phyloP scores from a whole-genome alignment of 805 yeast genomes.

The Nakazawaea ishiwadae region DNA sequence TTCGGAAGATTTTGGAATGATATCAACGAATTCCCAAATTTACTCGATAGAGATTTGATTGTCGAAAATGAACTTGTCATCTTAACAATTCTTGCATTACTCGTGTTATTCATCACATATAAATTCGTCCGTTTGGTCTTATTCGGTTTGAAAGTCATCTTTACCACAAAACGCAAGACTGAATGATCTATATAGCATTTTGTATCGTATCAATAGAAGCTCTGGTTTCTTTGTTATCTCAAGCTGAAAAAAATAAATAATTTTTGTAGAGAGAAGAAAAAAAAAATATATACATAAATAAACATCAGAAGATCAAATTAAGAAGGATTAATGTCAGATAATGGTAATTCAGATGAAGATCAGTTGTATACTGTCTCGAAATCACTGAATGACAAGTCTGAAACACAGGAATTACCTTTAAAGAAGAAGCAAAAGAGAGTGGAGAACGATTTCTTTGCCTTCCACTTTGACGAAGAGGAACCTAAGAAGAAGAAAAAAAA shows the following conservation, averaged over 20 bases:
- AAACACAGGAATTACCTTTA: background rate
- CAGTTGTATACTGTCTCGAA: slow-evolving; percentile 1
- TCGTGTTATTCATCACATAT: slow-evolving; percentile 4
- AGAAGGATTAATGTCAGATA: background rate
- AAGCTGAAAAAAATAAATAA: background rate
- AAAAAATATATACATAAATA: background rate
- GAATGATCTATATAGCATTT: background rate
- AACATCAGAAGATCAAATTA: background rate
- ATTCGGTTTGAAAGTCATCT: slow-evolving; percentile 4
- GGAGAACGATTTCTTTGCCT: slow-evolving; percentile 14
- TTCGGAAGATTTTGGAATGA: slow-evolving; percentile 8
- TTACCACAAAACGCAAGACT: background rate
- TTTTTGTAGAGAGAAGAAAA: background rate
- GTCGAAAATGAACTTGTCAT: slow-evolving; percentile 46
- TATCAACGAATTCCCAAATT: slow-evolving; percentile 23
- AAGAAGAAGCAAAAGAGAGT: background rate
- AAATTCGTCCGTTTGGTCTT: background rate
- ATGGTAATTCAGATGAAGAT: background rate
- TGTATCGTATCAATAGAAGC: background rate
- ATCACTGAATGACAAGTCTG: background rate
- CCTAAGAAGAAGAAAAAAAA: slow-evolving; percentile 3
- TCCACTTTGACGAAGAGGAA: slow-evolving; percentile 3
- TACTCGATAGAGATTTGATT: slow-evolving; percentile 42
- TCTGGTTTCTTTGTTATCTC: background rate
- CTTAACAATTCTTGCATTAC: slow-evolving; percentile 29